phyloP scores from a whole-genome alignment of 2,329 filamentous ascomycete genomes.

The Lecanicillium sp. region DNA sequence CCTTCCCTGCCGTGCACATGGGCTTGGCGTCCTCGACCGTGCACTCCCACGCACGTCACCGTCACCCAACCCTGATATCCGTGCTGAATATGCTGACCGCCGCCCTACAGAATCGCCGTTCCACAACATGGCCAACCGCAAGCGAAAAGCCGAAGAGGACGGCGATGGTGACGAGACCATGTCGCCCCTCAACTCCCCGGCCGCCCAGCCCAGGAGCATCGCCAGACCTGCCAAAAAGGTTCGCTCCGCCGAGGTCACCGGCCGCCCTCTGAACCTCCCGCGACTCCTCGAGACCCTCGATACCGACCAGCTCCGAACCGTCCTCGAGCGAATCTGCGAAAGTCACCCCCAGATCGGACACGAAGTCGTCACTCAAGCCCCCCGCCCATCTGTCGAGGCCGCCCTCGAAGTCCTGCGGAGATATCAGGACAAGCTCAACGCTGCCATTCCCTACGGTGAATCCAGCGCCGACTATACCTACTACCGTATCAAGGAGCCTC shows the following conservation, averaged over 20 bases:
- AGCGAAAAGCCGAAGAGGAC: conserved; percentile 84
- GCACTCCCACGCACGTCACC: no score
- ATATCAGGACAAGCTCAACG: conserved; percentile 73
- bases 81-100: conserved; percentile 13
- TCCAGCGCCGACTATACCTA: conserved; percentile 89
- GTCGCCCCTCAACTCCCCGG: conserved; percentile 78
- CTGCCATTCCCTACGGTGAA: conserved; percentile 80
- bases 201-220: conserved; percentile 62
- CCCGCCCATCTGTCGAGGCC: conserved; percentile 76
- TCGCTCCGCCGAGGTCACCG: conserved; percentile 57
- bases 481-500: conserved; percentile 78
- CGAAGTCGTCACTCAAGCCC: conserved; percentile 77
- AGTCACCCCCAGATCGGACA: conserved; percentile 78
- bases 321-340: conserved; percentile 88
- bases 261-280: conserved; percentile 49
- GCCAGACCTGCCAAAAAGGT: conserved; percentile 59
- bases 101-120: conserved; percentile 35
- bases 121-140: conserved; percentile 53
- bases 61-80: conserved; percentile 15
- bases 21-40: no score
- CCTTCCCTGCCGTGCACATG: background rate
- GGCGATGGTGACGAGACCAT: conserved; percentile 81
- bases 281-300: conserved; percentile 94
- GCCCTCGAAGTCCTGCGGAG: conserved; percentile 74
- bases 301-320: conserved; percentile 71